A percentile compares a stretch with the other conserved stretches of the same genome.
These are phyloP conservation scores for Saturnispora sekii DNA, from an alignment of 805 yeast species.

Conservation along the genomic window DNA sequence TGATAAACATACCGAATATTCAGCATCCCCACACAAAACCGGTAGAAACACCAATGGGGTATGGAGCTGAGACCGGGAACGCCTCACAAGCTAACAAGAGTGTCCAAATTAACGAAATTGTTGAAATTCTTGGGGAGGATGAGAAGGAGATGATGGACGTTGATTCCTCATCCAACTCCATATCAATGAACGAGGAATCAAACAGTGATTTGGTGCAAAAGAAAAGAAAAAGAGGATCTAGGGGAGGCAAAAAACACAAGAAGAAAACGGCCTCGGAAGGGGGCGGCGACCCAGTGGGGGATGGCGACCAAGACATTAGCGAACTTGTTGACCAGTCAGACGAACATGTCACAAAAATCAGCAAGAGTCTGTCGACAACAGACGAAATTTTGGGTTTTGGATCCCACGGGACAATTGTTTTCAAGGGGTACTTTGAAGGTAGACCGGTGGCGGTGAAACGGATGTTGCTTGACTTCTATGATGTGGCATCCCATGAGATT, in stretches of 20 bases:
- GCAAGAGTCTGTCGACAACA: conserved; percentile 47
- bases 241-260: conserved; percentile 69
- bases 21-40: background rate
- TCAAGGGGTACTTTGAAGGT: conserved; percentile 79
- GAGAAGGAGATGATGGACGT: background rate
- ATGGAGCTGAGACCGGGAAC: background rate
- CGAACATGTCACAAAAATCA: conserved; percentile 12
- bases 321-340: background rate
- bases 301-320: background rate
- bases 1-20: conserved; percentile 23
- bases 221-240: conserved; percentile 71
- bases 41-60: background rate
- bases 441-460: conserved; percentile 95
- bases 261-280: conserved; percentile 15
- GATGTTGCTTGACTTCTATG: conserved; percentile 87
- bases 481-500: conserved; percentile 89
- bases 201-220: conserved; percentile 17
- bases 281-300: background rate
- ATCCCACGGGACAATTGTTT: conserved; percentile 93
- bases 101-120: conserved; percentile 9
- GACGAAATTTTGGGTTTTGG: conserved; percentile 86
- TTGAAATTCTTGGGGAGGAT: conserved; percentile 3
- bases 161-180: background rate
- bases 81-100: background rate
- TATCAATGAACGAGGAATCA: conserved; percentile 4